Base-by-base conservation (phyloP, 495 filamentous ascomycete species). In the Podospora sp. region DNA sequence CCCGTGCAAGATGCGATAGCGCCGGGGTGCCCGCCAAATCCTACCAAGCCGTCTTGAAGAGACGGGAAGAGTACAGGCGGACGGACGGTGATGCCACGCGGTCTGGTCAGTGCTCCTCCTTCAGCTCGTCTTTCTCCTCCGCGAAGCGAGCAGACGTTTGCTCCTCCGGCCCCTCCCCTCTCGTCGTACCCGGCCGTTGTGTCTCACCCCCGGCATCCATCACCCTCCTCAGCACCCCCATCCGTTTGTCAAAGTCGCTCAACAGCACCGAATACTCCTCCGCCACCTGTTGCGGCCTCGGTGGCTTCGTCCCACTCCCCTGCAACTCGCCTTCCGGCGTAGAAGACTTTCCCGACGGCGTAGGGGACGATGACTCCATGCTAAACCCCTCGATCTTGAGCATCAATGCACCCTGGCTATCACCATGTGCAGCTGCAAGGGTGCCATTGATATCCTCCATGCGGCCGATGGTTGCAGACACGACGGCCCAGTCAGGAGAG, bases 241-340 rank as follows among this genome's bases (percentile, higher is more conserved):
- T 87, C 68, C 89, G 80, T 68, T 83, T 86, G 65, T 89, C 86
- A 78, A 92, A 93, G 46, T 88, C 84, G 59, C 87, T 85, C 67
- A 91, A 80, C 78, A 93, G 80, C 35, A 81, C 82, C 35, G 84
- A 78, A 69, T 84, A 82, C 52, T 82, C 79, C 20, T 82, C 74
- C n/a, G 21, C 26, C 7, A 27, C 59, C 52, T 63, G 68, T 51
- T 20, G 14, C 21, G 11, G 29, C 21, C 60, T 60, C 29, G 61
- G 64, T 20, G 36, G 67, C 64, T 82, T 73, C 29, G 71, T 77
- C 24, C 71, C 75, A 49, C 52, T 78, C 66, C 72, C 76, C n/a
- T 71, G 72, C 58, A 73, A 14, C 59, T 74, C 71, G 1, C 27
- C 49, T 26, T 76, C 76, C 9, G 72, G 66, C 18, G 68, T 63